Evolutionary conservation across 1,284 basidiomycete genomes (phyloP), one percentile per base, ranked within the genome.

Genomic region (Cystobasidium pallidum): DNA sequence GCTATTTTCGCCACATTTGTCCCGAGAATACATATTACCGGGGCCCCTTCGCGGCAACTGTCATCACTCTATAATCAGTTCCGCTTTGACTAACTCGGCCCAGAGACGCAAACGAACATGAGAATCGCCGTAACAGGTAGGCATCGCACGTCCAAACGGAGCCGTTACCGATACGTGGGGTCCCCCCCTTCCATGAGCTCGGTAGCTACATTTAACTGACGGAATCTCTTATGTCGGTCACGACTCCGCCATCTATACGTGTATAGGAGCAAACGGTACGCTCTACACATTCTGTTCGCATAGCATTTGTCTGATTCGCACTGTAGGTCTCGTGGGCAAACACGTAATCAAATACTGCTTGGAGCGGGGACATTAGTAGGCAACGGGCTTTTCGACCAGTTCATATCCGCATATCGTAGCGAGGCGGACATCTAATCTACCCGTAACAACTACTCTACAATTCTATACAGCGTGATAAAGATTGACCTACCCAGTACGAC

Each of bases 321-420:
- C 28, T 45, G 4, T n/a, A 64, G 62, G 62, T 43, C 62, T 51
- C 26, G 62, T 64, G n/a, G 62, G 62, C 3, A 64, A 64, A 36
- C 43, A 36, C 19, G 62, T 64, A 17, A 64, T 47, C 13, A 36
- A 51, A 36, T 64, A 64, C 32, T 64, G 62, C 26, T 4, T 64
- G 43, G 62, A 64, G 19, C 43, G 47, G n/a, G 62, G 62, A 21
- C 62, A 64, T n/a, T 51, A 64, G 62, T 64, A 36, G 8, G 62
- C 34, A 64, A 30, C 13, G 10, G 62, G 8, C 28, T 34, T 8
- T 1, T 7, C 13, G 26, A 49, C 34, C 11, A 21, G 11, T 45
- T 11, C 43, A 32, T 28, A 7, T 28, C 1, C 15, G 59, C 4
- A 7, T 21, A 17, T 21, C 39, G 19, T n/a, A n/a, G n/a, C n/a